phyloP scores from a whole-genome alignment of 2,329 filamentous ascomycete genomes.

The Claviceps sp. region DNA sequence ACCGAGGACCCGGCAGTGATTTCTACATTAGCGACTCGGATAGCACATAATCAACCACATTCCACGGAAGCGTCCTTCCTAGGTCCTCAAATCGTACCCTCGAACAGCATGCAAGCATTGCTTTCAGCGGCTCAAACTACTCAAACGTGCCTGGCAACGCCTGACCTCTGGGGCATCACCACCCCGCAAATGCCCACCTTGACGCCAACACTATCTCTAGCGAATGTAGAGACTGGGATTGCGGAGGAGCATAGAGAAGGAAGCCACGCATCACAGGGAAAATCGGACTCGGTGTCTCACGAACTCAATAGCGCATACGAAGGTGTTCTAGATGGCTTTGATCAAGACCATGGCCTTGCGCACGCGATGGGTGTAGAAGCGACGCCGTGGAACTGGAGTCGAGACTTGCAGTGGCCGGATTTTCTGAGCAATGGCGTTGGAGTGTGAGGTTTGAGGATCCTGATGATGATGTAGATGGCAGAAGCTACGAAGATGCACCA shows the following conservation, averaged over 20 bases:
- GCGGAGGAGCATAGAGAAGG: constrained; percentile 9
- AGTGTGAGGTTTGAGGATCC: constrained; percentile 7
- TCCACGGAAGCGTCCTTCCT: neutral
- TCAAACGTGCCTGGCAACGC: neutral
- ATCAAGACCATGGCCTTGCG: constrained; percentile 30
- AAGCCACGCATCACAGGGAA: constrained; percentile 8
- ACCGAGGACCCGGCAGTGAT: constrained; percentile 16
- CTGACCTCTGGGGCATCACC: constrained; percentile 1
- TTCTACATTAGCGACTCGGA: neutral
- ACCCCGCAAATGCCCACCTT: neutral
- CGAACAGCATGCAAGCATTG: neutral
- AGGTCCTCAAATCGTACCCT: neutral
- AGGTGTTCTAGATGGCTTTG: constrained; percentile 32
- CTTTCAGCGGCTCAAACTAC: neutral
- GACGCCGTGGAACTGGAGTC: constrained; percentile 21
- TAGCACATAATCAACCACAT: neutral
- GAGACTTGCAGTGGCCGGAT: constrained; percentile 20
- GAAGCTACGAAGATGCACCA: no score
- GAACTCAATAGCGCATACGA: constrained; percentile 39
- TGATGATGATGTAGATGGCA: no score
- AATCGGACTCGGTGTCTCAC: constrained; percentile 20
- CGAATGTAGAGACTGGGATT: neutral
- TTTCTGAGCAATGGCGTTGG: constrained; percentile 19
- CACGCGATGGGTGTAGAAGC: constrained; percentile 29
- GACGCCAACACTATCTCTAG: neutral